Evolutionary conservation across 148 eudicot species (phyloP).

Genomic region (Beta vulgaris): DNA sequence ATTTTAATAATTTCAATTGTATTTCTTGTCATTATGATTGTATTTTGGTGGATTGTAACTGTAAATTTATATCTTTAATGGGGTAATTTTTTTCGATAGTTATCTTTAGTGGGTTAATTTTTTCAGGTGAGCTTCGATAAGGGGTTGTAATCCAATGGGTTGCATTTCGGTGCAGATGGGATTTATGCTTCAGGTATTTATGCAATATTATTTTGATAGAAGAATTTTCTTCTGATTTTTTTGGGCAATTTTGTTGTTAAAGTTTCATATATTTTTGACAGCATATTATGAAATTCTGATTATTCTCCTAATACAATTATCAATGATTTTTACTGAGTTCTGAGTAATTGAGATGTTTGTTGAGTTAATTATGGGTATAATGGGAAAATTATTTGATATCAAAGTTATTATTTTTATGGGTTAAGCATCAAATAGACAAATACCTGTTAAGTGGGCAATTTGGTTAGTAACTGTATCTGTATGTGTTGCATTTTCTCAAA

Average conservation of each 20-base stretch:
- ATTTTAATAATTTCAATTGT: background rate
- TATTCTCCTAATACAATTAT: background rate
- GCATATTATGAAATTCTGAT: background rate
- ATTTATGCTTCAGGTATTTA: slow-evolving; percentile 24
- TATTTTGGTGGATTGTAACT: slow-evolving; percentile 1
- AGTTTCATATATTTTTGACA: background rate
- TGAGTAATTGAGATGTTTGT: background rate
- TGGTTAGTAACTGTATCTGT: background rate
- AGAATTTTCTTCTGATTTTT: background rate
- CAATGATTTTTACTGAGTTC: background rate
- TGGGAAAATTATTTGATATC: background rate
- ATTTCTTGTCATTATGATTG: background rate
- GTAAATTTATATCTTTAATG: background rate
- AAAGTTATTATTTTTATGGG: background rate
- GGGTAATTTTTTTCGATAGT: too few relatives aligned
- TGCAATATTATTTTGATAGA: background rate
- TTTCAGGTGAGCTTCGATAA: slow-evolving; percentile 10
- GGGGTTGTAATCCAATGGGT: slow-evolving; percentile 24
- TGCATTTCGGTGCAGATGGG: slow-evolving; percentile 23
- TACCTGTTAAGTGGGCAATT: slow-evolving; percentile 5
- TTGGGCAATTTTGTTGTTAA: background rate
- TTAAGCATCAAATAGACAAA: too few relatives aligned
- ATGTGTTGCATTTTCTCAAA: background rate
- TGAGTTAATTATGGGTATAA: background rate
- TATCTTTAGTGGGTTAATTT: background rate